These are phyloP conservation scores for Osmanthus fragrans DNA, from an alignment of 257 asterid species.

Conservation along the genomic window DNA sequence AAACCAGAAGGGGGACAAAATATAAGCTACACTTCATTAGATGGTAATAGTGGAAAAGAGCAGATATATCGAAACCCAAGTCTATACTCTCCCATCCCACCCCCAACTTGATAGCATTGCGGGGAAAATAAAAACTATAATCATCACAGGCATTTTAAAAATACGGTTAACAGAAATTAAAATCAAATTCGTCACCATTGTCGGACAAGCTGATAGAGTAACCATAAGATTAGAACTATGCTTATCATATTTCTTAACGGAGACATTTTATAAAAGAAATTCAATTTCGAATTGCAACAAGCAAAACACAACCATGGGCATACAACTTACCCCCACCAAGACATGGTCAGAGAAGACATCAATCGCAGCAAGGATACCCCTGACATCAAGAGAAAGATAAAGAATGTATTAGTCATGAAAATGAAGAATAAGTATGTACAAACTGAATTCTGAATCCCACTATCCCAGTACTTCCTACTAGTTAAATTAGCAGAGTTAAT, in stretches of 20 bases:
- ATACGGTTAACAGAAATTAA: background rate
- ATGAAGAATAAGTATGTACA: background rate
- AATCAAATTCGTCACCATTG: background rate
- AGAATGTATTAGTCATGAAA: background rate
- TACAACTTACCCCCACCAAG: conserved; percentile 84
- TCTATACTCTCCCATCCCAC: background rate
- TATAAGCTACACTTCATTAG: background rate
- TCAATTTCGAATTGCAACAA: background rate
- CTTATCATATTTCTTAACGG: background rate
- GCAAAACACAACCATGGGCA: conserved; percentile 15
- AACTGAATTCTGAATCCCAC: background rate
- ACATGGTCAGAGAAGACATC: conserved; percentile 86
- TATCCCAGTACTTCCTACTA: background rate
- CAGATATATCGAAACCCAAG: background rate
- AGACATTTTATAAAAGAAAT: background rate
- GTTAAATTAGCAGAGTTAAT: background rate
- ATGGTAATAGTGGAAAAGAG: background rate
- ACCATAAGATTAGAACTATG: background rate
- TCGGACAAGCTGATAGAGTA: background rate
- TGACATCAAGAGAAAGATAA: conserved; percentile 30
- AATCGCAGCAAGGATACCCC: conserved; percentile 96
- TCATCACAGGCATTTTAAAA: background rate
- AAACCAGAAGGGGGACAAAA: background rate
- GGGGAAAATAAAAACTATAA: background rate
- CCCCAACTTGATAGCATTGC: background rate